Percentiles rank a stretch among this genome's conserved stretches.
These are phyloP conservation scores for Albugo laibachii DNA, from an alignment of 352 stramenopile genomes.

Conservation along the genomic window DNA sequence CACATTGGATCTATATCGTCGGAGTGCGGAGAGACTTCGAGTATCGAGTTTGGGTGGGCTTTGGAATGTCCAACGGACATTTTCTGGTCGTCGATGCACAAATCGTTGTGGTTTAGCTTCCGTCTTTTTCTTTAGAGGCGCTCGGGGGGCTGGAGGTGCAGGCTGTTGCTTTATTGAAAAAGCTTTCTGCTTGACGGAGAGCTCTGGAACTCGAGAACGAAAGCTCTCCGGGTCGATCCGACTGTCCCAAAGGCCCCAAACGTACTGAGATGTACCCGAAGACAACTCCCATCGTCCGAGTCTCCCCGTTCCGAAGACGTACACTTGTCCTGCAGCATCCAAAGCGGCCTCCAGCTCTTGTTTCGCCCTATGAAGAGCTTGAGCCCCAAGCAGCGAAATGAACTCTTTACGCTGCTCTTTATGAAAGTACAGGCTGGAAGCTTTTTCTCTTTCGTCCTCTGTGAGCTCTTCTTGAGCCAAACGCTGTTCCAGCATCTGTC, in stretches of 20 bases:
- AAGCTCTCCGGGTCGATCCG: no score
- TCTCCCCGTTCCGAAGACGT: constrained; percentile 77
- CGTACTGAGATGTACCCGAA: no score
- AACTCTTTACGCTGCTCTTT: constrained; percentile 59
- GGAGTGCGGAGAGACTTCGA: constrained; percentile 12
- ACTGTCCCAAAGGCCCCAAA: no score
- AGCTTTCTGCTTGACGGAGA: background rate
- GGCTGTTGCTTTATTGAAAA: background rate
- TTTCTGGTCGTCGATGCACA: constrained; percentile 36
- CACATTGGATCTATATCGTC: constrained; percentile 1
- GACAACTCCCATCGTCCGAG: background rate
- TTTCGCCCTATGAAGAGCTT: constrained; percentile 45
- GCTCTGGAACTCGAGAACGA: background rate
- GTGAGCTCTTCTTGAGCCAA: constrained; percentile 79
- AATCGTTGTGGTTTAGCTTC: constrained; percentile 11
- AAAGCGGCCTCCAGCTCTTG: constrained; percentile 71
- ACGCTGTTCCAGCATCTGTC: constrained; percentile 71
- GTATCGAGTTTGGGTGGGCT: constrained; percentile 40
- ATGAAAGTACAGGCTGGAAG: constrained; percentile 49
- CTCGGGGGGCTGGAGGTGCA: background rate
- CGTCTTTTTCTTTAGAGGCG: constrained; percentile 1
- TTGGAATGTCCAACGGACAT: constrained; percentile 39
- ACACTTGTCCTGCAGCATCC: constrained; percentile 84
- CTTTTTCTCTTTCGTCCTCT: constrained; percentile 56
- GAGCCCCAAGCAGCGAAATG: constrained; percentile 16